Evolutionary conservation across 1,284 basidiomycete genomes (phyloP), one percentile per base, ranked within the genome.

Genomic region (Malassezia equina): DNA sequence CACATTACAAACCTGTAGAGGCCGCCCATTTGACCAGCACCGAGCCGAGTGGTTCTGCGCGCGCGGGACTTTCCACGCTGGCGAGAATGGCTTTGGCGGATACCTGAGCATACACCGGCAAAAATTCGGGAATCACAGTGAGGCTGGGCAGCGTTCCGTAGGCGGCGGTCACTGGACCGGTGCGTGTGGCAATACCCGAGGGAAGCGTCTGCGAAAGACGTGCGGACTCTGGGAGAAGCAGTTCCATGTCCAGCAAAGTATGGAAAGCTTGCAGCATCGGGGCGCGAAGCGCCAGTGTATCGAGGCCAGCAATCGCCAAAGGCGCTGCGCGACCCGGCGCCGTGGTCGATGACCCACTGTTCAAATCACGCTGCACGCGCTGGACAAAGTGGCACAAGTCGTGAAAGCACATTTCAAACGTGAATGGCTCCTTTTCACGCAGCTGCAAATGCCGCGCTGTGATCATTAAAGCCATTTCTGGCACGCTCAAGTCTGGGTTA

Each of bases 351-450:
- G 24, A 21, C 2, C 39, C 51, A 19, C 32, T 29, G 41, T 19
- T 41, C n/a, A 57, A 12, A 19, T 61, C 51, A 8, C 50, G 33
- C 23, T 52, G 46, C 11, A 45, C 33, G 21, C 56, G 47, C 28
- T 49, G 28, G 17, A 54, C 69, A 43, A 71, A 73, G 3, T 64
- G 59, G 4, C 53, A 29, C 0, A 72, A 42, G 32, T 71, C 66
- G 36, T 66, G 60, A 31, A 66, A 66, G 28, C 59, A 61, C 67
- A 72, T 70, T 52, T 71, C 71, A 47, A 72, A 72, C 50, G 69
- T 73, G 55, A 73, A 73, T n/a, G 64, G 55, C n/a, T 44, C 34
- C 9, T 63, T 59, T 36, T 67, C 67, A 15, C 62, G 59, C 3
- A 60, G 57, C 43, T 65, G 62, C 0, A 73, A 51, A n/a, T 73